These are phyloP conservation scores for Talaromyces proteolyticus DNA, from an alignment of 495 filamentous ascomycete species.

Conservation along the genomic window DNA sequence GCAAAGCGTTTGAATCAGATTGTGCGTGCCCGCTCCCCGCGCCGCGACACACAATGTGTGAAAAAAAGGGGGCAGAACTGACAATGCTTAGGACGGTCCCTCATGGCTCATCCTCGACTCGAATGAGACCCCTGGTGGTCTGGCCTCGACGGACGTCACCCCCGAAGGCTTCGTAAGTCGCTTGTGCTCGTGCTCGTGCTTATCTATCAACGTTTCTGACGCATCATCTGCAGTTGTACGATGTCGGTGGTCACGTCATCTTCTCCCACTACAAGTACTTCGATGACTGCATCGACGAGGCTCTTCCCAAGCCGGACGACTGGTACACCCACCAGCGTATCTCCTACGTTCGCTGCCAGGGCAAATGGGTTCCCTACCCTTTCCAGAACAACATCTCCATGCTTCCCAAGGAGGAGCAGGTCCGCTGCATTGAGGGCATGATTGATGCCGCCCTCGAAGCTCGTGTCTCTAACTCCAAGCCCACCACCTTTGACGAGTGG, in stretches of 20 bases:
- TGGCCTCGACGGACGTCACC: slow-evolving; percentile 94
- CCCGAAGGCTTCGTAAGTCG: slow-evolving; percentile 92
- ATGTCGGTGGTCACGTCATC: slow-evolving; percentile 98
- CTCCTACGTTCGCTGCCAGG: slow-evolving; percentile 97
- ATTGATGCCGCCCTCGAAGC: slow-evolving; percentile 89
- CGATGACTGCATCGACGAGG: slow-evolving; percentile 96
- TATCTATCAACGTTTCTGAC: slow-evolving; percentile 10
- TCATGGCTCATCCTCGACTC: slow-evolving; percentile 96
- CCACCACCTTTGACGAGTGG: slow-evolving; percentile 97
- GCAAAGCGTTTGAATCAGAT: slow-evolving; percentile 97
- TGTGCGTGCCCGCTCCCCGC: slow-evolving; percentile 48
- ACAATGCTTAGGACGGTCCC: slow-evolving; percentile 60
- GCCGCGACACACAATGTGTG: slow-evolving; percentile 3
- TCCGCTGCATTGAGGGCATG: slow-evolving; percentile 91
- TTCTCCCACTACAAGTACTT: slow-evolving; percentile 99
- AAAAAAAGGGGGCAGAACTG: slow-evolving; percentile 13
- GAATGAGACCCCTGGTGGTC: slow-evolving; percentile 89
- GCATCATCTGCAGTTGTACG: slow-evolving; percentile 72
- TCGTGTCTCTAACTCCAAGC: slow-evolving; percentile 83
- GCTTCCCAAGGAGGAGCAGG: slow-evolving; percentile 95
- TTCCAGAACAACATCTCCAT: slow-evolving; percentile 99
- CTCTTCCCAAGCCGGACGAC: slow-evolving; percentile 85
- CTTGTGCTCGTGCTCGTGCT: slow-evolving; percentile 3
- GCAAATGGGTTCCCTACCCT: slow-evolving; percentile 94
- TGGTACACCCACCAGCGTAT: slow-evolving; percentile 98